Evolutionary conservation across 2,329 filamentous ascomycete genomes (phyloP).

Genomic region (Ceratocystis smalleyi): DNA sequence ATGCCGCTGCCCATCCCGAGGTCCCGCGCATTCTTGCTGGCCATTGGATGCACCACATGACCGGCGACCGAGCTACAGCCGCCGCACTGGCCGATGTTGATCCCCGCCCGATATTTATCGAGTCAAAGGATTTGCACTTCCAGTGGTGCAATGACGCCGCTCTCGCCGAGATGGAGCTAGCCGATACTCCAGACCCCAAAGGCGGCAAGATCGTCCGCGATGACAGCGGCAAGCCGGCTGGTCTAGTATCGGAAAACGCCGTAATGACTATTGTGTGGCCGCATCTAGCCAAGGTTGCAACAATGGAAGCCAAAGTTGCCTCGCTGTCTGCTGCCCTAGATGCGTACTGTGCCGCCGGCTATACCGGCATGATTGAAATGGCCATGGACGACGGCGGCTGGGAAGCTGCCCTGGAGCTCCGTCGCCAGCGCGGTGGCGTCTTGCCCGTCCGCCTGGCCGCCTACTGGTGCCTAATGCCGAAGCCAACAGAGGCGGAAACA

Average conservation of each 20-base stretch:
- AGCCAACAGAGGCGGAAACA: constrained; percentile 27
- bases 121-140: constrained; percentile 41
- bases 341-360: constrained; percentile 36
- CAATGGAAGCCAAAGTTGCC: constrained; percentile 33
- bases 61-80: constrained; percentile 31
- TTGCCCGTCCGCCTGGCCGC: constrained; percentile 35
- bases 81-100: constrained; percentile 35
- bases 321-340: constrained; percentile 34
- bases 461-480: constrained; percentile 42
- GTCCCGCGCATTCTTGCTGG: constrained; percentile 36
- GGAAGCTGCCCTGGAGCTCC: constrained; percentile 34
- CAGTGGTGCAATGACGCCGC: constrained; percentile 41
- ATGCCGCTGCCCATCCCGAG: constrained; percentile 32
- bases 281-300: constrained; percentile 32
- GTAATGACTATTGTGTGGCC: constrained; percentile 41
- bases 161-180: constrained; percentile 33
- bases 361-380: constrained; percentile 43
- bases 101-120: constrained; percentile 38
- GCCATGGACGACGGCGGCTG: constrained; percentile 45
- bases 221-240: constrained; percentile 31
- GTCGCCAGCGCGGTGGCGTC: constrained; percentile 23
- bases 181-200: constrained; percentile 30
- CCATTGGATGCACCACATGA: constrained; percentile 41
- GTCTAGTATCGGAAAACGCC: constrained; percentile 37
- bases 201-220: constrained; percentile 40